Base-by-base conservation (phyloP, 345 rosid species). In the Bruguiera gymnorhiza region DNA sequence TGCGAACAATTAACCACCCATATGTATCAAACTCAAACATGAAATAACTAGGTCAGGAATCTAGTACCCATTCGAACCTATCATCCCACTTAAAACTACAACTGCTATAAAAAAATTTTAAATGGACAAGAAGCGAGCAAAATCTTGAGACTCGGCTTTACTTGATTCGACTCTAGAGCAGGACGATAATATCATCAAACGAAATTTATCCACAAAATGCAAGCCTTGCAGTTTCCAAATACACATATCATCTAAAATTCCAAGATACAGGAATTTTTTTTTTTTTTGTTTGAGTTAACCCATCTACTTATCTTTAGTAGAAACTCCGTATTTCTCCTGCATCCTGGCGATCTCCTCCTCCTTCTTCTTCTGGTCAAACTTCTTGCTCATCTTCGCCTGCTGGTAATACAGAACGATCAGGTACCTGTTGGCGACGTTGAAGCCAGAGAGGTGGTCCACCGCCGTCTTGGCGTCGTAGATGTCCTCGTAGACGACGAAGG, bases 381-480 rank as follows among this genome's bases (percentile, higher is more conserved):
- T 92, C 85, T 92, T 92, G 76, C 88, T 86, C 98, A 89, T 92
- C 89, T 89, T 89, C 9, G 94, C 89, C 58, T 87, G 98, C 79
- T 95, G 99, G 70, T 95, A 95, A 56, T 90, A 95, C 46, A 95
- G 60, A 21, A 95, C 99, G 71, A 95, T 92, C 51, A 95, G 68
- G 78, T 95, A 95, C 65, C 98, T 73, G 70, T 92, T 95, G 9
- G 99, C 98, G 36, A 95, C 98, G 79, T 95, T 95, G 86, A 95
- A 95, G 18, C 99, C 97, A 4, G 99, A 95, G 69, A 95, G 86
- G 79, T 95, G 99, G 71, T 92, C 99, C 58, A 95, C 99, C 20
- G 97, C 97, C 37, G 90, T 95, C 75, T 95, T 95, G 59, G 99
- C 98, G 32, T 95, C 98, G 82, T 92, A 89, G 72, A 95, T 95